Evolutionary conservation across 345 rosid species (phyloP).

Genomic region (Physaria fendleri): DNA sequence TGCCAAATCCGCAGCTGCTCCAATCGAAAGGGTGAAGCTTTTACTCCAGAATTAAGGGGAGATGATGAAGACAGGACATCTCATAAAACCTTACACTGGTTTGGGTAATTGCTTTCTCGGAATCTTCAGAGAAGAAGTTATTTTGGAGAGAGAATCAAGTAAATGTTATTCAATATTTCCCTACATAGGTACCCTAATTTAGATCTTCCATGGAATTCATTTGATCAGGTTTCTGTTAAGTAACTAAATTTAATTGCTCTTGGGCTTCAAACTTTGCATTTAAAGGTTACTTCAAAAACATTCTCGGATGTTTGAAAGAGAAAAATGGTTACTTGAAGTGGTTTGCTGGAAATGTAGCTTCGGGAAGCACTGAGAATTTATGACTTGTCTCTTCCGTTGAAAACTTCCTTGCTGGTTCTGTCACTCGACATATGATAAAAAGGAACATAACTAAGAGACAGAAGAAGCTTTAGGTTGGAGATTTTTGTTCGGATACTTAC

Average conservation of each 20-base stretch:
- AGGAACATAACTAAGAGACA: too few species aligned
- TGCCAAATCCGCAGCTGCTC: conserved; percentile 78
- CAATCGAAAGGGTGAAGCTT: conserved; percentile 93
- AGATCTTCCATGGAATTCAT: too few species aligned
- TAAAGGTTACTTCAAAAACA: conserved; percentile 83
- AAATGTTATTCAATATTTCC: conserved; percentile 81
- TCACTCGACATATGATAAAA: too few species aligned
- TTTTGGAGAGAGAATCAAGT: conserved; percentile 98
- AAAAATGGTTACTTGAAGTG: conserved; percentile 74
- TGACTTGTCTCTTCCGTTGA: too few species aligned
- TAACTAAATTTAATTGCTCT: conserved; percentile 50
- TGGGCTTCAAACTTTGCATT: conserved; percentile 98
- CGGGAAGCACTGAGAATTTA: conserved; percentile 99
- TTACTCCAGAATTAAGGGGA: conserved; percentile 92
- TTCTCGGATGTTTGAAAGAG: conserved; percentile 74
- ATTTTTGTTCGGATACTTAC: too few species aligned
- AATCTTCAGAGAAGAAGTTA: conserved; percentile 77
- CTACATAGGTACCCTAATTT: conserved; percentile 99
- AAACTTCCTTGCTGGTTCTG: too few species aligned
- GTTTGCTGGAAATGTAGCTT: conserved; percentile 85
- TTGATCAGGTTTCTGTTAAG: background rate
- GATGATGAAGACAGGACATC: conserved; percentile 72
- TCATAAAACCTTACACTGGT: conserved; percentile 59
- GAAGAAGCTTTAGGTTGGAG: too few species aligned
- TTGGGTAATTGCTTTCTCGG: conserved; percentile 61